Conservation (phyloP, 345 rosid genomes). For the Eucalyptus curtisii region DNA sequence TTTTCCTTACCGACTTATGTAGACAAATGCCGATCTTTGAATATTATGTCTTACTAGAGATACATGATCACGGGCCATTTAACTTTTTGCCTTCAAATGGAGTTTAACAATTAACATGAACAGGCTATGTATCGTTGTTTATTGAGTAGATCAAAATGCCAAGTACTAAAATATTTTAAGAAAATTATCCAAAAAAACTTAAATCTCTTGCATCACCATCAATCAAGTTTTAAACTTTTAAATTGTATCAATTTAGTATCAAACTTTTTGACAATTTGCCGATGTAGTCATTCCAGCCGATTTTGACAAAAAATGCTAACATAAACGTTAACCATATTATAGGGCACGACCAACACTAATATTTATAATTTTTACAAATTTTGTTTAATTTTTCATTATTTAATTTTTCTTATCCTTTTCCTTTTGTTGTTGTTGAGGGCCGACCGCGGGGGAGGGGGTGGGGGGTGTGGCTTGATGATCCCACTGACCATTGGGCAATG, state of each 20-base stretch:
- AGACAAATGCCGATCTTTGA: neutral
- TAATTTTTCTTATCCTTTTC: neutral
- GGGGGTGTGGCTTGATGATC: too few species aligned
- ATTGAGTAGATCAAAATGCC: neutral
- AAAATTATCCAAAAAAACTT: neutral
- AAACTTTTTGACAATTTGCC: rapidly evolving
- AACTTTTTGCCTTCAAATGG: neutral
- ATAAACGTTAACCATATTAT: rapidly evolving
- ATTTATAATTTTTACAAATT: neutral
- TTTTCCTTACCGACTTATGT: neutral
- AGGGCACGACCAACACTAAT: rapidly evolving
- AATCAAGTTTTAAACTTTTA: neutral
- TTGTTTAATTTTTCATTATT: neutral
- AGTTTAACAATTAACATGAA: neutral
- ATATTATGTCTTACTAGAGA: neutral
- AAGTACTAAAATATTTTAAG: neutral
- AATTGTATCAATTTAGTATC: neutral
- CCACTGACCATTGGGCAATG: neutral
- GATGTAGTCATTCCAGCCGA: neutral
- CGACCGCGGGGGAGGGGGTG: rapidly evolving
- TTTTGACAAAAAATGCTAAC: neutral
- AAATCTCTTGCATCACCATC: neutral
- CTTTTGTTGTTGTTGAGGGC: neutral
- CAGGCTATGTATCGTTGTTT: neutral
- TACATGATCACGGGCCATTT: neutral